Base-by-base conservation (phyloP, 2,329 filamentous ascomycete species). In the Blumeria graminis region DNA sequence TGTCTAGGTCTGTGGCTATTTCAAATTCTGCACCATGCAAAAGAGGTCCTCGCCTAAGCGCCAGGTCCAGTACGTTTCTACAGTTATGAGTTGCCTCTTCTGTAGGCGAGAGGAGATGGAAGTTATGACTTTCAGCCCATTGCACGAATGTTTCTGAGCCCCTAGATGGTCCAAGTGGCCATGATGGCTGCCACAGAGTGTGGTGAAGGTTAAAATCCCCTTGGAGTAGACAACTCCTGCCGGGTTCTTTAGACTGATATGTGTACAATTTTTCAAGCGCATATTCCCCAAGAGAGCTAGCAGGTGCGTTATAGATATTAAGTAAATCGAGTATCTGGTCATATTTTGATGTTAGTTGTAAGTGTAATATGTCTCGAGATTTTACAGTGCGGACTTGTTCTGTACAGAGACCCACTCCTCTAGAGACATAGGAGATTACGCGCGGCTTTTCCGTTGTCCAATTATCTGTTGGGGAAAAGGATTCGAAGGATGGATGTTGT, bases 121-220 rank as follows among this genome's bases (percentile, higher is more conserved):
- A 16, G 9, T 9, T 11, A 13, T 16, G 13, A 18, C 9, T 28
- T 28, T 51, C 46, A 7, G 14, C 6, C 16, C 18, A 51, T 51
- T n/a, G 7, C 22, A 32, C 9, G 3, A 33, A 32, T 32, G 6
- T 8, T 10, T 51, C 46, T 13, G 16, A 13, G 10, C 28, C n/a
- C 9, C n/a, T 9, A 10, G 6, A 51, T 10, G n/a, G 34, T 16
- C n/a, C 16, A 22, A 33, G 16, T 3, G 33, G 16, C 32, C 8
- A 54, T 3, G 14, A 54, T 36, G 14, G 51, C n/a, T 54, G 51
- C 32, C 34, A 54, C 16, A 14, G 3, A 18, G 14, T 18, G 11
- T 54, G n/a, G 34, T 54, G 51, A 18, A 54, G 34, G 16, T 54
- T 54, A 38, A 53, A 39, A 22, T 54, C 51, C 16, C 48, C 48